These are phyloP conservation scores for Claviceps citrina DNA, from an alignment of 2,329 filamentous ascomycete genomes.

Conservation along the genomic window DNA sequence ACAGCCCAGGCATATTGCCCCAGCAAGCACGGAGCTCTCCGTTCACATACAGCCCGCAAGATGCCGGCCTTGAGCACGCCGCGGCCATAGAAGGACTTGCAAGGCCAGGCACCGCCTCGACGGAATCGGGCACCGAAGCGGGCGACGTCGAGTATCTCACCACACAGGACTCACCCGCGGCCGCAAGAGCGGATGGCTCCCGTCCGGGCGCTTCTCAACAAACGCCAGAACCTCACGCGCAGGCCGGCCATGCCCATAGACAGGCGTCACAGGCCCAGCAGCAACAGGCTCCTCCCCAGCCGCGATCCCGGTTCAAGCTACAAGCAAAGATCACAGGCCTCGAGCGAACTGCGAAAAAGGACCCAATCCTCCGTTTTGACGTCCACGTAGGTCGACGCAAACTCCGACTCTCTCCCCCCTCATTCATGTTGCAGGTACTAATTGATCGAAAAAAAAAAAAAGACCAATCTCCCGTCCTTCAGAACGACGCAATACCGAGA, in stretches of 20 bases:
- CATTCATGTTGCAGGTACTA: no score
- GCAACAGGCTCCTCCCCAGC: constrained; percentile 37
- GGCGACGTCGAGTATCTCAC: constrained; percentile 20
- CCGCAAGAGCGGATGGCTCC: constrained; percentile 9
- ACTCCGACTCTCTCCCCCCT: no score
- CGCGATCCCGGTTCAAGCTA: constrained; percentile 62
- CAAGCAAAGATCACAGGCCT: constrained; percentile 90
- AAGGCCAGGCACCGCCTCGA: constrained; percentile 32
- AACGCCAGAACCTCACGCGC: constrained; percentile 6
- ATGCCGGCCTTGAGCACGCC: constrained; percentile 26
- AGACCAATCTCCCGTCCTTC: constrained; percentile 98
- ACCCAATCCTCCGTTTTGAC: constrained; percentile 87
- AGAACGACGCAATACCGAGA: constrained; percentile 96
- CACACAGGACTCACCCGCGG: constrained; percentile 8
- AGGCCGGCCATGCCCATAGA: constrained; percentile 8
- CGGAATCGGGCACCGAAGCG: constrained; percentile 28
- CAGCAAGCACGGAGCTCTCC: constrained; percentile 28
- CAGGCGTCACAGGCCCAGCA: constrained; percentile 24
- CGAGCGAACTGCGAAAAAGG: constrained; percentile 87
- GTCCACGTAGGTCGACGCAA: constrained; percentile 54
- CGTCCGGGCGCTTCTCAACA: constrained; percentile 6
- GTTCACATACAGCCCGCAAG: constrained; percentile 28
- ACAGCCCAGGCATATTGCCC: constrained; percentile 36
- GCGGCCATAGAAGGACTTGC: constrained; percentile 25
- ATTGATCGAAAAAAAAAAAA: neutral